phyloP scores from a whole-genome alignment of 2,329 filamentous ascomycete genomes.

The Cercospora sp. region DNA sequence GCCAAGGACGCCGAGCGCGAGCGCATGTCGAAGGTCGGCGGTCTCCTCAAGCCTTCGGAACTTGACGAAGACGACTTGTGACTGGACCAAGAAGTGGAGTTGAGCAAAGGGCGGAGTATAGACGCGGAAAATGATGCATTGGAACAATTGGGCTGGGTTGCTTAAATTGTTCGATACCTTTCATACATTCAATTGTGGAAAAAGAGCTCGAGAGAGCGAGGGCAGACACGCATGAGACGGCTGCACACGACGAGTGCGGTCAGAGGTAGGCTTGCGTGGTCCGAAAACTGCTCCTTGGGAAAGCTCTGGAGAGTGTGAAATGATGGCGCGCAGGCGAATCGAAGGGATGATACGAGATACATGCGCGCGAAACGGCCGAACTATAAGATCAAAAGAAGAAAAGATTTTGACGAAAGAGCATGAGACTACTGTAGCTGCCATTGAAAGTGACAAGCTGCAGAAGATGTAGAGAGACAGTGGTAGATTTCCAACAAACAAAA shows the following conservation, averaged over 20 bases:
- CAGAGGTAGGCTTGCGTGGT: conserved; percentile 15
- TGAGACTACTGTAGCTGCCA: background rate
- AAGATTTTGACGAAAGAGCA: background rate
- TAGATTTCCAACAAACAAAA: background rate
- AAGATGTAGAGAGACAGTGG: background rate
- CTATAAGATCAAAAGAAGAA: background rate
- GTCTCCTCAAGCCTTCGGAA: conserved; percentile 95
- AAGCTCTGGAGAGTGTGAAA: background rate
- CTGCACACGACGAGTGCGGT: conserved; percentile 11
- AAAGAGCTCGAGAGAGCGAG: background rate
- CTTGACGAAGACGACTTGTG: conserved; percentile 81
- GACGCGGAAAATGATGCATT: conserved; percentile 12
- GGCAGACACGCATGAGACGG: conserved; percentile 14
- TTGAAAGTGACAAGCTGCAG: background rate
- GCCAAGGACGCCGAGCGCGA: conserved; percentile 87
- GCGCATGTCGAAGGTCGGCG: conserved; percentile 90
- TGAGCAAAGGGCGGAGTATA: conserved; percentile 16
- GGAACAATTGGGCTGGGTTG: conserved; percentile 15
- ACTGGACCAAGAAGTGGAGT: conserved; percentile 59
- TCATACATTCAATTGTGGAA: background rate
- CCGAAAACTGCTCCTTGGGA: background rate
- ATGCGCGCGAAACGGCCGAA: background rate
- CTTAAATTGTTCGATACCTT: conserved; percentile 1
- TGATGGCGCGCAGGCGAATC: background rate
- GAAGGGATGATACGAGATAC: background rate